Conservation (phyloP, 768 basidiomycete species). For the Termitomyces sp. region DNA sequence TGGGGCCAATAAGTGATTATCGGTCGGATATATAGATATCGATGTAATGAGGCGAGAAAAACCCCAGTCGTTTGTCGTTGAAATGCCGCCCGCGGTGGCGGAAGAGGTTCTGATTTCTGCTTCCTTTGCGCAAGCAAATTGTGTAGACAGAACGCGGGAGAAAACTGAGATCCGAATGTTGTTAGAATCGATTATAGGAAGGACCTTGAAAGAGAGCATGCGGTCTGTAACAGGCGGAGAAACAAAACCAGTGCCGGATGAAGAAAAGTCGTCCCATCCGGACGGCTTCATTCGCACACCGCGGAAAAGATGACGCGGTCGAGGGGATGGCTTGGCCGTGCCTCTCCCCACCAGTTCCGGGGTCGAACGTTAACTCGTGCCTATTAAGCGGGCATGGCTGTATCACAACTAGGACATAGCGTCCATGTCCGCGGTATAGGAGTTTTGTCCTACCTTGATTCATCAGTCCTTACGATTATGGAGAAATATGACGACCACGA, state of each 20-base stretch:
- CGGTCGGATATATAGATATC: background rate
- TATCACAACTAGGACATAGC: background rate
- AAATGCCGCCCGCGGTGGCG: background rate
- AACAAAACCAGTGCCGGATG: background rate
- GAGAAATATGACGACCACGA: constrained; percentile 6
- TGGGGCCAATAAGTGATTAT: background rate
- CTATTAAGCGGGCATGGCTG: no score
- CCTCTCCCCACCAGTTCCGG: no score
- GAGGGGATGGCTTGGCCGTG: background rate
- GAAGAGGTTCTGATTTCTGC: background rate
- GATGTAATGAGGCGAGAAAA: constrained; percentile 1
- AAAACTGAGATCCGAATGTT: constrained; percentile 1
- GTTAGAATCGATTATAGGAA: background rate
- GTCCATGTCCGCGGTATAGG: background rate
- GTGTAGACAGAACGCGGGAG: background rate
- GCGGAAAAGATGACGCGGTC: background rate
- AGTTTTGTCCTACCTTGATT: no score
- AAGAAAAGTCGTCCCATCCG: background rate
- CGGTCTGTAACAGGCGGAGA: background rate
- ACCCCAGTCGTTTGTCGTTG: background rate
- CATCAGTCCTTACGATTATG: background rate
- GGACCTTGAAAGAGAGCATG: background rate
- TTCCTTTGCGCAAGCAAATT: no score
- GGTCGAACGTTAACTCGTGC: no score
- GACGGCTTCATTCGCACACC: constrained; percentile 1